A percentile compares a stretch with the other conserved stretches of the same genome.
Conservation (phyloP, 371 early-diverging fungal genomes). For the Capniomyces stellatus region DNA sequence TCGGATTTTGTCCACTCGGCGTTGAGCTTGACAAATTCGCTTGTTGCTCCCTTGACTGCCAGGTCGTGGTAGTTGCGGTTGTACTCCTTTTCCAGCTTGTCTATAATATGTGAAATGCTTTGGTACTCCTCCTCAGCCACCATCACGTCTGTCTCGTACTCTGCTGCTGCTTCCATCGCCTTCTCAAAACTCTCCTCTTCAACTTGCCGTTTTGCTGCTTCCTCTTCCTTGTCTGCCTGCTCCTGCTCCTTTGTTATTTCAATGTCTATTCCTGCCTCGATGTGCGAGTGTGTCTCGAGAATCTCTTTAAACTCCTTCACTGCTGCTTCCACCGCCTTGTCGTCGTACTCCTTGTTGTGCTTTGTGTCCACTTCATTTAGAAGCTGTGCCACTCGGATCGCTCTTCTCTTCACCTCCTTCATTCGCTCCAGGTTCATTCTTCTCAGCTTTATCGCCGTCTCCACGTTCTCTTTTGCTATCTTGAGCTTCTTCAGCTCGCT, state of each 20-base stretch:
- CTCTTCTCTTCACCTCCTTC: neutral
- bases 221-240: conserved; percentile 5
- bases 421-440: neutral
- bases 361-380: conserved; percentile 39
- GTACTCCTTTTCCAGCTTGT: conserved; percentile 41
- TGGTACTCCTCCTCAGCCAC: neutral
- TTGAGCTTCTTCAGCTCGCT: conserved; percentile 2
- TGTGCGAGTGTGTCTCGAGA: conserved; percentile 12
- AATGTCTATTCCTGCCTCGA: conserved; percentile 10
- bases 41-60: conserved; percentile 56
- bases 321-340: conserved; percentile 48
- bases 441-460: neutral
- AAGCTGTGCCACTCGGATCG: conserved; percentile 19
- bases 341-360: conserved; percentile 61
- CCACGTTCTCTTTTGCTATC: neutral
- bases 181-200: neutral
- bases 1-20: no score
- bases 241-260: conserved; percentile 9
- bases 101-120: conserved; percentile 13
- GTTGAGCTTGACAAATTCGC: conserved; percentile 5
- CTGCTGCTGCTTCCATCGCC: neutral
- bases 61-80: conserved; percentile 64
- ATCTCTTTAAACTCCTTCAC: conserved; percentile 42
- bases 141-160: neutral
- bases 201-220: neutral